These are phyloP conservation scores for Geotrichum restrictum DNA, from an alignment of 1,139 yeast genomes.

Conservation along the genomic window DNA sequence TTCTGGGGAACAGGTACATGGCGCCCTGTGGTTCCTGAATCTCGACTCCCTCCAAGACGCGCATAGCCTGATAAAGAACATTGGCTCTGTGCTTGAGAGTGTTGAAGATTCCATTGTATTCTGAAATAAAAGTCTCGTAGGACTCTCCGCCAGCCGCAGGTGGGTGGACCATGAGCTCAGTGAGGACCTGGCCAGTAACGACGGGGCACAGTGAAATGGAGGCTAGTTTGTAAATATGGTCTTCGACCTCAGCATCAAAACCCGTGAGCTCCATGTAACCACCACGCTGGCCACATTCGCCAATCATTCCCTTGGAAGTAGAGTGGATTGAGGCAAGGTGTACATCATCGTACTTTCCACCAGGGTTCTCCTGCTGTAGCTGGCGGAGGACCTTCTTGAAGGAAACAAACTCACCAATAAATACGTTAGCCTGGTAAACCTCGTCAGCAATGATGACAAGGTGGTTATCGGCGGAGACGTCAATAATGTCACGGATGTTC, in stretches of 20 bases:
- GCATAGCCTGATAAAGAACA: slow-evolving; percentile 63
- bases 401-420: slow-evolving; percentile 49
- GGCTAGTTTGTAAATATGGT: slow-evolving; percentile 74
- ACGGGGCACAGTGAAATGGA: slow-evolving; percentile 90
- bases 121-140: slow-evolving; percentile 60
- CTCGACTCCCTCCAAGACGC: slow-evolving; percentile 67
- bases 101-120: slow-evolving; percentile 56
- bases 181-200: slow-evolving; percentile 87
- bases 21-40: slow-evolving; percentile 95
- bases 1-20: slow-evolving; percentile 88
- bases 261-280: slow-evolving; percentile 95
- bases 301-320: slow-evolving; percentile 92
- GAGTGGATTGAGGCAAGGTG: slow-evolving; percentile 92
- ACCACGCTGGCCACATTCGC: slow-evolving; percentile 99
- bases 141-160: slow-evolving; percentile 75
- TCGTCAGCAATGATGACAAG: slow-evolving; percentile 91
- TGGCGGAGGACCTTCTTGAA: slow-evolving; percentile 50
- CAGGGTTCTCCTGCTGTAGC: slow-evolving; percentile 51
- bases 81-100: slow-evolving; percentile 62
- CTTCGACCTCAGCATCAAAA: slow-evolving; percentile 63
- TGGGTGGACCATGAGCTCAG: slow-evolving; percentile 90
- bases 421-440: slow-evolving; percentile 90
- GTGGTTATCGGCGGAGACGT: slow-evolving; percentile 78
- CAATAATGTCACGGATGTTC: slow-evolving; percentile 65
- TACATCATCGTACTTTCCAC: slow-evolving; percentile 59